phyloP scores from a whole-genome alignment of 192 early-diverging fungal species.

The Backusella luteola region DNA sequence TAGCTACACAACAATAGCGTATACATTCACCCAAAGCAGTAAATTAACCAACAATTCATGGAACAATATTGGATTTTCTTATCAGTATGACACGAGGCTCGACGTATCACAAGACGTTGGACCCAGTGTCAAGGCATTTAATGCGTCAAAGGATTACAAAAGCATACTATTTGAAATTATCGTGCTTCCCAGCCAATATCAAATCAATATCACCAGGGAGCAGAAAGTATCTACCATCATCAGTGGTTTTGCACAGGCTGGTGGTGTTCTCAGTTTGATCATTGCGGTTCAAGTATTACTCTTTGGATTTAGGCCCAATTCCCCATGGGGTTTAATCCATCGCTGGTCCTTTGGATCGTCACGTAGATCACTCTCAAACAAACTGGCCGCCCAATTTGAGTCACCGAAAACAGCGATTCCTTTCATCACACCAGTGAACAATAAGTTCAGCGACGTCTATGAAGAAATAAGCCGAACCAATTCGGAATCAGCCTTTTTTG shows the following conservation, averaged over 20 bases:
- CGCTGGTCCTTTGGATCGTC: conserved; percentile 19
- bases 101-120: not conserved
- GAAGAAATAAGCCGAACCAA: not conserved
- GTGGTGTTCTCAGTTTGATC: conserved; percentile 16
- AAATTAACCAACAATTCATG: not conserved
- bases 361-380: not conserved
- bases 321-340: conserved; percentile 26
- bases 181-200: not conserved
- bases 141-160: not conserved
- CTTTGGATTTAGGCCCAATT: conserved; percentile 22
- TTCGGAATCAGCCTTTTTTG: not conserved
- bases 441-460: not conserved
- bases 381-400: conserved; percentile 9
- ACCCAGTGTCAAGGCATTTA: not conserved
- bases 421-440: conserved; percentile 14
- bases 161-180: not conserved
- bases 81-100: not conserved
- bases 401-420: conserved; percentile 2
- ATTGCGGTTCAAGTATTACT: conserved; percentile 11
- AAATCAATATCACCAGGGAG: not conserved
- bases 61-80: not conserved
- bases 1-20: not conserved
- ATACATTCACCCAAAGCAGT: not conserved
- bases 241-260: conserved; percentile 14
- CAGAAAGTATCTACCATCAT: conserved; percentile 19